Percentiles rank a stretch among this genome's conserved stretches.
Evolutionary conservation across 352 stramenopile species (phyloP).

Genomic region (Phytophthora agathidicida): DNA sequence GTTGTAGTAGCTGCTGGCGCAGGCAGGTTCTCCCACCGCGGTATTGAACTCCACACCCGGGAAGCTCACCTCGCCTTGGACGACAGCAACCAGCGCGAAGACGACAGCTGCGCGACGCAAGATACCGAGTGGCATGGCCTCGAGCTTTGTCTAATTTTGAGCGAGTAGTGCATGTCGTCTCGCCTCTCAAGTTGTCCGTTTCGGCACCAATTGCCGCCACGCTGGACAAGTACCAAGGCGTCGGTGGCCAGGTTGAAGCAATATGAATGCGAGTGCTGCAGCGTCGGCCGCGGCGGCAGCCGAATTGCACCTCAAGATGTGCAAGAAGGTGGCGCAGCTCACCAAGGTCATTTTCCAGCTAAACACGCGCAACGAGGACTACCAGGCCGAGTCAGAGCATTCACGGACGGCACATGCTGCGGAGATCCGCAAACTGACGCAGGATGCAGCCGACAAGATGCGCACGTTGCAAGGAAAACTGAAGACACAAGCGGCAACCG

Average conservation of each 20-base stretch:
- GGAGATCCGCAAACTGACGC: conserved; percentile 57
- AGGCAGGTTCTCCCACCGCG: conserved; percentile 50
- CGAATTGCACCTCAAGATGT: conserved; percentile 93
- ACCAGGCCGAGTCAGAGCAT: conserved; percentile 69
- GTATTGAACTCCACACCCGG: conserved; percentile 74
- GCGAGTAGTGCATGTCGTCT: neutral
- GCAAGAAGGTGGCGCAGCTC: conserved; percentile 94
- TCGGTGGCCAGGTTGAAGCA: neutral
- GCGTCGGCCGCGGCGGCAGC: conserved; percentile 24
- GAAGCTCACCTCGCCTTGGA: conserved; percentile 49
- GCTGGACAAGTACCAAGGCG: conserved; percentile 2
- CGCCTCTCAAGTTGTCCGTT: conserved; percentile 25
- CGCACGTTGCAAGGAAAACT: conserved; percentile 47
- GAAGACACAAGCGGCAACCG: conserved; percentile 33
- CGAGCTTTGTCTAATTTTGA: conserved; percentile 24
- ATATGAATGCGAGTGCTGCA: conserved; percentile 22
- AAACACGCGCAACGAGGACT: conserved; percentile 94
- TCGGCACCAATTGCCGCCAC: conserved; percentile 7
- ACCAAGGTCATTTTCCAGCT: conserved; percentile 95
- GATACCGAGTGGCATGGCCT: conserved; percentile 8
- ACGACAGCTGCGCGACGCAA: conserved; percentile 1
- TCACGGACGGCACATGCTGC: conserved; percentile 37
- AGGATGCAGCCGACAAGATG: conserved; percentile 64
- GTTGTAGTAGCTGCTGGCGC: conserved; percentile 81
- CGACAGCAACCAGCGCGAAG: conserved; percentile 9